Conservation (phyloP, 208 protist genomes). For the Zelonia costaricensis region DNA sequence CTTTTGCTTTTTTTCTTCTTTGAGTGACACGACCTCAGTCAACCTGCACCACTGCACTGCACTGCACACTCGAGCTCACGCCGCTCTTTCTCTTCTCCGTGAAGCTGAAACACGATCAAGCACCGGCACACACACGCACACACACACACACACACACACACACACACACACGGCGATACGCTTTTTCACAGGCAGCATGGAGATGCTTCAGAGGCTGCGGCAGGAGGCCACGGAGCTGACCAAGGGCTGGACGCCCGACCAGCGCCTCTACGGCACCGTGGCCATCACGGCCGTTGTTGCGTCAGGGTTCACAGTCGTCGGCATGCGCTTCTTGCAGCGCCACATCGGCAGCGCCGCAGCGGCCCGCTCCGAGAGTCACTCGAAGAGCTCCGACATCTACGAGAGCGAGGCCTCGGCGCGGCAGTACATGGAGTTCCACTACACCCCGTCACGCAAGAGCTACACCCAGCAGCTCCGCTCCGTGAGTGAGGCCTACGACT, state of each 20-base stretch:
- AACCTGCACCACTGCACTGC: too few species aligned
- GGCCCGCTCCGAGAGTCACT: conserved; percentile 5
- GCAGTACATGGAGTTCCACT: conserved; percentile 90
- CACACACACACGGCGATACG: background rate
- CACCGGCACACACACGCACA: background rate
- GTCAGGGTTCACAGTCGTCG: conserved; percentile 5
- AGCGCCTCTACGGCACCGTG: conserved; percentile 14
- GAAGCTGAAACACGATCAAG: too few species aligned
- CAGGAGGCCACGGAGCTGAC: conserved; percentile 1
- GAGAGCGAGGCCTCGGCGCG: conserved; percentile 52
- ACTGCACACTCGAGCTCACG: too few species aligned
- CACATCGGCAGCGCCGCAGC: background rate
- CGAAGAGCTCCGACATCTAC: conserved; percentile 63
- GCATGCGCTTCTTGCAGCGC: background rate
- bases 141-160: background rate
- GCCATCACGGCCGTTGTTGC: conserved; percentile 9
- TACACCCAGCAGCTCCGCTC: conserved; percentile 42
- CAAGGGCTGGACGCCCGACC: conserved; percentile 17
- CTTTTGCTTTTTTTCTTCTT: too few species aligned
- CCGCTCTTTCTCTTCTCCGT: conserved; percentile 1
- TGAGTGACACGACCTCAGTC: too few species aligned
- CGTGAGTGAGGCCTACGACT: conserved; percentile 69
- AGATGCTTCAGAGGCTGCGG: background rate
- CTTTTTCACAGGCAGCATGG: background rate
- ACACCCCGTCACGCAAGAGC: conserved; percentile 51